phyloP scores from a whole-genome alignment of 1,284 basidiomycete species.

The Ceratobasidium sp. region DNA sequence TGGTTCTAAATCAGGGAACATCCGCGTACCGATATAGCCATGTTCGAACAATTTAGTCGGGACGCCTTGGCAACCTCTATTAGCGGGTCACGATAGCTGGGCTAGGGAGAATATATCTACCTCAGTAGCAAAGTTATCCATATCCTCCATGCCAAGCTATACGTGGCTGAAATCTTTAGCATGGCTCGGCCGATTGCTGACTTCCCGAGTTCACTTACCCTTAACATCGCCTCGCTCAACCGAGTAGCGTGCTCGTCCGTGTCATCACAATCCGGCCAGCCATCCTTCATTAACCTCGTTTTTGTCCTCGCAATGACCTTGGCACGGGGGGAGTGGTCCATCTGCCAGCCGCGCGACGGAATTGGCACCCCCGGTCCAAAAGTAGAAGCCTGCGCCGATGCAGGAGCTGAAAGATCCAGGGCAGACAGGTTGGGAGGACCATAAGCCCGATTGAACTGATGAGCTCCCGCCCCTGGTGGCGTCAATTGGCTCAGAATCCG shows the following conservation, averaged over 20 bases:
- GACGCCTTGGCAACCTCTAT: background rate
- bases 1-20: background rate
- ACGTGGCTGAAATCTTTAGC: background rate
- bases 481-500: background rate
- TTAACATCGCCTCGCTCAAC: slow-evolving; percentile 30
- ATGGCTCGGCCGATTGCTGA: background rate
- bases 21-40: background rate
- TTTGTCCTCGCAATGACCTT: slow-evolving; percentile 8
- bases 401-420: background rate
- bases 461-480: background rate
- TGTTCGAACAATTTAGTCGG: slow-evolving; percentile 26
- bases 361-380: slow-evolving; percentile 19
- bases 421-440: background rate
- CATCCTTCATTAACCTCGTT: slow-evolving; percentile 28
- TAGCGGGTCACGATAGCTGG: background rate
- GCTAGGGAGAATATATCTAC: background rate
- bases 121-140: background rate
- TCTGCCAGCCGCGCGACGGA: slow-evolving; percentile 25
- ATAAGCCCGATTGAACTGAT: background rate
- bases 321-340: slow-evolving; percentile 13
- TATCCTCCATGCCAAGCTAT: slow-evolving; percentile 6
- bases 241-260: slow-evolving; percentile 20
- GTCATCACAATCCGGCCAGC: slow-evolving; percentile 32
- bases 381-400: slow-evolving; percentile 18
- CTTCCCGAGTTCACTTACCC: slow-evolving; percentile 9